Evolutionary conservation across 2,329 filamentous ascomycete species (phyloP), one percentile per base, ranked within the genome.

Genomic region (Acephala macrosclerotiorum): DNA sequence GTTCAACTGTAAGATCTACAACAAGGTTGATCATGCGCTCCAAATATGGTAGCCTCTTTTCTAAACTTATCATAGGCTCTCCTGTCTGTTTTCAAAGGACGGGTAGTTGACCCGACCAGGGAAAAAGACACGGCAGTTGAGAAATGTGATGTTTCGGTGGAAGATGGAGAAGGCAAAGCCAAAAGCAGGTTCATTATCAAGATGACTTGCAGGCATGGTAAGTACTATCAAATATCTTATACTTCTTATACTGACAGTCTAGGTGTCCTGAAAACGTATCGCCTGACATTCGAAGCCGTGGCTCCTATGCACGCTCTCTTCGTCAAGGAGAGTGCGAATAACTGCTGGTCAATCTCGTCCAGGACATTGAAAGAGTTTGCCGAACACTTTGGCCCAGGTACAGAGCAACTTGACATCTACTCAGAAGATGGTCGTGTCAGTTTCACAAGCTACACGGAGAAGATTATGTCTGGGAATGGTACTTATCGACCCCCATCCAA

Each of bases 401-500:
- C 92, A 36, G 92, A 95, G 76, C 90, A 94, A 70, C 84, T 95
- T 2, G 92, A 94, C 71, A 90, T 95, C 68, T 91, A 91, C 74
- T 88, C 89, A 14, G 88, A 91, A 61, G 86, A 91, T 56, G 89
- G 80, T 11, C 81, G 87, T 36, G 85, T 91, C 18, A 91, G 92
- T 64, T 92, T 95, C 72, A 92, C 91, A 29, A 94, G 91, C 75
- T 94, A 92, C 73, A 94, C 91, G 0, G 92, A 94, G 76, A 94
- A 93, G 79, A 87, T 91, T 9, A 85, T 89, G 63, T 90, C 89
- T 71, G 88, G 89, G 22, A 89, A 89, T 75, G 84, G 86, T 85
- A 77, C 62, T 75, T 66, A 9, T n/a, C n/a, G n/a, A 51, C 36
- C 22, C 25, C 16, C 12, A 20, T 49, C 33, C 5, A 36, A 11